These are phyloP conservation scores for Pyronema domesticum DNA, from an alignment of 495 filamentous ascomycete genomes.

Conservation along the genomic window DNA sequence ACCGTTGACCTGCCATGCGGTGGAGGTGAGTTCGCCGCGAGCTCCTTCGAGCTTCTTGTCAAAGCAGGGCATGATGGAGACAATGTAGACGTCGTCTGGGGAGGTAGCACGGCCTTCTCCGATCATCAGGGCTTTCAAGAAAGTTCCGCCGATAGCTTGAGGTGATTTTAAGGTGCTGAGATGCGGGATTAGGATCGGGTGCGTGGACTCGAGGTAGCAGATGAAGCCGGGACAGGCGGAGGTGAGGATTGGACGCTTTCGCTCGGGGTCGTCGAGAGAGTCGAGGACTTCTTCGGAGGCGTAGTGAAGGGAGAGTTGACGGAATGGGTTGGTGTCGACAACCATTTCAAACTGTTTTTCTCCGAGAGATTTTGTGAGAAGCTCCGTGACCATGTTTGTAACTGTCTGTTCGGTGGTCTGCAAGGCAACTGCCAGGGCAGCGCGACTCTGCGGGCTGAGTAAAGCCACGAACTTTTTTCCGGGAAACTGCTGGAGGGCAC, in stretches of 20 bases:
- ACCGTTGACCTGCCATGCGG: slow-evolving; percentile 38
- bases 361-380: slow-evolving; percentile 50
- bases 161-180: slow-evolving; percentile 83
- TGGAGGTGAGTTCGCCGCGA: slow-evolving; percentile 73
- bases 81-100: slow-evolving; percentile 74
- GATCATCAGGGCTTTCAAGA: slow-evolving; percentile 69
- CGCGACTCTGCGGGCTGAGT: slow-evolving; percentile 75
- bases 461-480: slow-evolving; percentile 71
- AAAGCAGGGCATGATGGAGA: slow-evolving; percentile 95
- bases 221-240: slow-evolving; percentile 96
- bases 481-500: slow-evolving; percentile 45
- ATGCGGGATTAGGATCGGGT: slow-evolving; percentile 80
- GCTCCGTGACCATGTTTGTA: slow-evolving; percentile 62
- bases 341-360: slow-evolving; percentile 75
- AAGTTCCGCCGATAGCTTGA: slow-evolving; percentile 75
- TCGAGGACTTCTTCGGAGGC: slow-evolving; percentile 78
- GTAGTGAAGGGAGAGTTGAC: slow-evolving; percentile 57
- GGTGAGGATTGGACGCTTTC: slow-evolving; percentile 54
- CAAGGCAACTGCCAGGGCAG: slow-evolving; percentile 68
- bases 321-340: slow-evolving; percentile 61
- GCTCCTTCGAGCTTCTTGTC: slow-evolving; percentile 98
- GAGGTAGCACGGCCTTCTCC: slow-evolving; percentile 34
- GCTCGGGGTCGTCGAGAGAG: neutral
- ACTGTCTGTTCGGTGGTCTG: slow-evolving; percentile 47
- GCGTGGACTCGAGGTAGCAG: slow-evolving; percentile 95